Evolutionary conservation across 163 green algal species (phyloP), one percentile per base, ranked within the genome.

Genomic region (Scenedesmus sp.): DNA sequence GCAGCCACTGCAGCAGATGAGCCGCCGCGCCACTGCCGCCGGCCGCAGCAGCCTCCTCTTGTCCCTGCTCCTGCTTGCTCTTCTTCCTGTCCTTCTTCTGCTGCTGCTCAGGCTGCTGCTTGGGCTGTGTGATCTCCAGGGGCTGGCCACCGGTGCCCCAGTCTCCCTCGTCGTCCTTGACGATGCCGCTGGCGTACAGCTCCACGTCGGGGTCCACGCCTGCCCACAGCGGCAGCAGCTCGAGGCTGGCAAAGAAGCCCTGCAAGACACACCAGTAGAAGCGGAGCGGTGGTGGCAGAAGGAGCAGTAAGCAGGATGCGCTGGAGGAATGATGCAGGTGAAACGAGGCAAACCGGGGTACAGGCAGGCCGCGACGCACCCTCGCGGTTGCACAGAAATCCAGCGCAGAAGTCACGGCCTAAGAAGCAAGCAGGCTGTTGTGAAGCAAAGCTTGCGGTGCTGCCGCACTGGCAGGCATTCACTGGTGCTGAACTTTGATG

Each of bases 181-280:
- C 91, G 43, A 94, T 88, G 42, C 93, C 94, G n/a, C 90, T 94
- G 72, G 90, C 90, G 81, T 92, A 95, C 15, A 99, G 92, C 82
- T 98, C 96, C 26, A 98, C 94, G 85, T 99, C 96, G 5, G 96
- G 93, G 89, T 98, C 95, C 51, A 99, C 93, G 5, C 96, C 96
- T 22, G 87, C 89, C 94, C 95, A 97, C 97, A 99, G 97, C 73
- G 98, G 98, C 85, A 99, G 94, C 93, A 99, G 93, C 95, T 99
- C 98, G 56, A 99, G 94, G 43, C 92, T 95, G 33, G 94, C 78
- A 43, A 96, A 93, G 79, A 98, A 95, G 51, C 97, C 97, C 93
- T 97, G 88, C 26, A 70, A 37, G 42, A 5, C 3, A 4, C 42
- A 33, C 37, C 53, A 87, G 49, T 53, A 81, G 35, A 13, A 80